A percentile compares a stretch with the other conserved stretches of the same genome.
phyloP scores from a whole-genome alignment of 805 yeast genomes.

The Nakazawaea ernobii region DNA sequence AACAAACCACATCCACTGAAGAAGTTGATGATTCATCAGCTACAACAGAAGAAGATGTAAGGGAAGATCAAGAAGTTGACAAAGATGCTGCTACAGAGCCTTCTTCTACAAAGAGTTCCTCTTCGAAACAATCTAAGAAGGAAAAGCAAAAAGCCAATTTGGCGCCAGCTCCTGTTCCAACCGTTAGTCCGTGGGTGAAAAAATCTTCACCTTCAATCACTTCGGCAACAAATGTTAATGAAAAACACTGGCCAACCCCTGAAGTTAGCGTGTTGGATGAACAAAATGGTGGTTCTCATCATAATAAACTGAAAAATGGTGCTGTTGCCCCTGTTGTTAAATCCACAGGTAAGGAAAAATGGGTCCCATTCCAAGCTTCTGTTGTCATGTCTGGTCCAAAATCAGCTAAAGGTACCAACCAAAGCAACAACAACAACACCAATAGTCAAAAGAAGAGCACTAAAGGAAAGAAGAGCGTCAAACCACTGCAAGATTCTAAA shows the following conservation, averaged over 20 bases:
- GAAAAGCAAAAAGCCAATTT: constrained; percentile 26
- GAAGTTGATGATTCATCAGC: constrained; percentile 9
- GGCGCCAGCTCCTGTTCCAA: constrained; percentile 65
- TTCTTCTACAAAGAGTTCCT: background rate
- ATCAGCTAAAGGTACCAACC: constrained; percentile 5
- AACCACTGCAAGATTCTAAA: constrained; percentile 6
- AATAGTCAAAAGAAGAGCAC: constrained; percentile 17
- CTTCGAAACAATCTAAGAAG: constrained; percentile 16
- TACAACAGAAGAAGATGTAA: constrained; percentile 8
- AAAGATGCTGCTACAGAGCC: background rate
- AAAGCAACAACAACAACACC: constrained; percentile 6
- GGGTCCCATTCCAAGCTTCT: constrained; percentile 66
- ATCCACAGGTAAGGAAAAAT: constrained; percentile 51
- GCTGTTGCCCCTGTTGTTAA: constrained; percentile 15
- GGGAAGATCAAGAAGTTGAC: background rate
- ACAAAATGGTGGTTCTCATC: constrained; percentile 15
- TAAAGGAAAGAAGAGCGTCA: constrained; percentile 11
- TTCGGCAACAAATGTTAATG: constrained; percentile 18
- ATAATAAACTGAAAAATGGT: constrained; percentile 16
- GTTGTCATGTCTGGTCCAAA: constrained; percentile 36
- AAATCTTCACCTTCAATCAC: constrained; percentile 21
- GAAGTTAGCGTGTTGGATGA: constrained; percentile 24
- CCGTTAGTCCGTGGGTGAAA: constrained; percentile 56
- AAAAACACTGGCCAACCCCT: constrained; percentile 31
- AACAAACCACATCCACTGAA: constrained; percentile 22